Percentiles rank a stretch among this genome's conserved stretches.
Evolutionary conservation across 495 filamentous ascomycete species (phyloP).

Genomic region (Neurospora sp.): DNA sequence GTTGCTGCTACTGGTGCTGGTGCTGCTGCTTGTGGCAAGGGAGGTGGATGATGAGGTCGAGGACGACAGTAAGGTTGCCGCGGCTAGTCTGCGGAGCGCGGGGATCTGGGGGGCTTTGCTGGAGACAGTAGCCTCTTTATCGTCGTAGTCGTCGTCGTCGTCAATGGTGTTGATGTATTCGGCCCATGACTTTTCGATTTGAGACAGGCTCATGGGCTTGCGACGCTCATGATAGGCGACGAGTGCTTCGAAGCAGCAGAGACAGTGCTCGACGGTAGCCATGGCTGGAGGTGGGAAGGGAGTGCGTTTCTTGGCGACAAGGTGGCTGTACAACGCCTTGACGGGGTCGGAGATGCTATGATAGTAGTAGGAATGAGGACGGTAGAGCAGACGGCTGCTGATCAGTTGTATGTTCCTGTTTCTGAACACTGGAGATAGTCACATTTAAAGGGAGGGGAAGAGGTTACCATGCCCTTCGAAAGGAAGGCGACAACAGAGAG

Average conservation of each 20-base stretch:
- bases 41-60: constrained; percentile 15
- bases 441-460: background rate
- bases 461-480: background rate
- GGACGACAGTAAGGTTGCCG: constrained; percentile 21
- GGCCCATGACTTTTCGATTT: constrained; percentile 67
- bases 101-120: constrained; percentile 3
- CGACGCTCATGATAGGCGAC: constrained; percentile 36
- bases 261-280: constrained; percentile 76
- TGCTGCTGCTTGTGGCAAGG: constrained; percentile 5
- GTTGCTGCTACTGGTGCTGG: constrained; percentile 14
- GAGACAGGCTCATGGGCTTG: constrained; percentile 42
- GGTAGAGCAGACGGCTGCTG: background rate
- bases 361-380: background rate
- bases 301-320: background rate
- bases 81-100: constrained; percentile 9
- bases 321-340: background rate
- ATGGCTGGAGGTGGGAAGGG: constrained; percentile 34
- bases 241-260: constrained; percentile 86
- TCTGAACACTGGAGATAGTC: background rate
- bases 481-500: background rate
- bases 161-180: constrained; percentile 30
- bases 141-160: constrained; percentile 14
- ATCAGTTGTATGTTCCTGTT: background rate
- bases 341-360: background rate
- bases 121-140: background rate